Evolutionary conservation across 2,329 filamentous ascomycete species (phyloP), one percentile per base, ranked within the genome.

Genomic region (Scytalidium lignicola): DNA sequence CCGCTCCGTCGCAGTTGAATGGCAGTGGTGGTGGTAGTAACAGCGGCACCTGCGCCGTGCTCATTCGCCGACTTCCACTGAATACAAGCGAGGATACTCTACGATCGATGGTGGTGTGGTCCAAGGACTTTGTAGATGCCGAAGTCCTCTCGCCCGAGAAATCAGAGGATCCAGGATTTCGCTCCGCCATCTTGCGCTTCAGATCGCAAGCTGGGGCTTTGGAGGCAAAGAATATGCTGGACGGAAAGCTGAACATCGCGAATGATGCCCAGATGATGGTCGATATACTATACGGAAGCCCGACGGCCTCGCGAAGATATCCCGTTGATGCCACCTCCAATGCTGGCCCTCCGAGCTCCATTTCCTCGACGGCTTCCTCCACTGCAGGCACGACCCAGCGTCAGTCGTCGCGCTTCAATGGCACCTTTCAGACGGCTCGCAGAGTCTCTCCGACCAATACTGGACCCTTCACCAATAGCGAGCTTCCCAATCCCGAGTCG

Each of bases 401-500:
- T 47, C 63, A 61, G 51, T 51, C 59, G 2, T 59, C 62, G 45
- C 78, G 82, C 48, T 87, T 80, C 65, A 82, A 80, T 55, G 78
- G 75, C 17, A 71, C 75, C 2, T 88, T 86, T 59, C 78, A 83
- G 44, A 48, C 41, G 20, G 47, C 45, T 22, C 49, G 26, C 42
- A 51, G 62, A 51, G 56, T 65, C 3, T 65, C 83, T 21, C 81
- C 82, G 32, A 78, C 83, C 3, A 74, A 78, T 50, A 82, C 75
- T 52, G 71, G 71, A 40, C 69, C 73, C 46, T 75, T 76, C 59
- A 71, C 73, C 55, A 76, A 74, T 49, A 76, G 73, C 51, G 82
- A 87, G 52, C 74, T 86, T 44, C 72, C 78, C n/a, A 75, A 77
- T 46, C 72, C 78, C 2, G 81, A 83, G 26, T 68, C 71, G 3